Evolutionary conservation across 306 rosid species (phyloP).

Genomic region (Ormosia semicastrata): DNA sequence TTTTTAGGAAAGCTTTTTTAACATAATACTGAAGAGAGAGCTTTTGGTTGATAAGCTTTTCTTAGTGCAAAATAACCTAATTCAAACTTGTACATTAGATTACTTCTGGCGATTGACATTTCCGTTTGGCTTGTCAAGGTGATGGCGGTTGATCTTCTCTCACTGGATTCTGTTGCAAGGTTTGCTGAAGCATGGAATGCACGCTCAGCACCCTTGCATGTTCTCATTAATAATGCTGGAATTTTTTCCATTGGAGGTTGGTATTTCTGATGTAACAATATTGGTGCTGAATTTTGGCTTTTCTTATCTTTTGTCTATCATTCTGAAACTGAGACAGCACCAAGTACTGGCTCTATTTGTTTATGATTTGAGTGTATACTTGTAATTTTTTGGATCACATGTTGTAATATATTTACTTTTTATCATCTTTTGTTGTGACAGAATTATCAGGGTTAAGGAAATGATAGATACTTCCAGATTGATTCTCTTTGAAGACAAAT

Average conservation of each 20-base stretch:
- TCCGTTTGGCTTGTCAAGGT: slow-evolving; percentile 52
- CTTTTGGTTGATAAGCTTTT: not conserved
- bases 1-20: not conserved
- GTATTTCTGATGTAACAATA: slow-evolving; percentile 19
- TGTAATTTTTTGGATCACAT: slow-evolving; percentile 1
- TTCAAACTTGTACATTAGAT: not conserved
- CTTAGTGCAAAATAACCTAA: not conserved
- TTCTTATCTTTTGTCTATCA: not conserved
- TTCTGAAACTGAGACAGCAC: not conserved
- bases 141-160: slow-evolving; percentile 91
- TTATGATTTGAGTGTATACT: not conserved
- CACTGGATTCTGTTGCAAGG: slow-evolving; percentile 84
- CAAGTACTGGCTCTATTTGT: not conserved
- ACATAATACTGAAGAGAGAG: not conserved
- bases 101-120: slow-evolving; percentile 22
- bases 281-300: not conserved
- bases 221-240: slow-evolving; percentile 96
- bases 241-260: slow-evolving; percentile 95
- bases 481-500: slow-evolving; percentile 19
- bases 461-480: not conserved
- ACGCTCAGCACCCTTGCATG: slow-evolving; percentile 80
- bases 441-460: not conserved
- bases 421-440: not conserved
- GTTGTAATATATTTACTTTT: not conserved
- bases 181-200: slow-evolving; percentile 90